phyloP scores from a whole-genome alignment of 176 grass and related monocot genomes.

The Phragmites australis region DNA sequence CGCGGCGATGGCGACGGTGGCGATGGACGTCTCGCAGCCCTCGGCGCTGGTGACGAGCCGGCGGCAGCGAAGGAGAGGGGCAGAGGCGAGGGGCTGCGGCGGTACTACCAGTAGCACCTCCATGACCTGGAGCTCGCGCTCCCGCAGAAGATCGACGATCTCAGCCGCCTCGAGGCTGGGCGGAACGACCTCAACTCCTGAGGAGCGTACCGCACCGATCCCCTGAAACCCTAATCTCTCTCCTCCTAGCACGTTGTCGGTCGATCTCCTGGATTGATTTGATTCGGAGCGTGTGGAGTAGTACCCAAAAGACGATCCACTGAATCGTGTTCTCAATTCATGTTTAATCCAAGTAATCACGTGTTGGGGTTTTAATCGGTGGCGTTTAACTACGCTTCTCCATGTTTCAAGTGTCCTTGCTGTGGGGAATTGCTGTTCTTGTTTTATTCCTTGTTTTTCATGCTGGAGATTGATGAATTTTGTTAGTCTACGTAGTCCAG shows the following conservation, averaged over 20 bases:
- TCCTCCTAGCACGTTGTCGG: not conserved
- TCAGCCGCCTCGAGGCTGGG: slow-evolving; percentile 80
- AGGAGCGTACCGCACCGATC: slow-evolving; percentile 40
- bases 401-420: not conserved
- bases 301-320: not conserved
- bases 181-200: slow-evolving; percentile 85
- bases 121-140: slow-evolving; percentile 68
- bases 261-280: not conserved
- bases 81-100: slow-evolving; percentile 68
- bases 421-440: not conserved
- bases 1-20: slow-evolving; percentile 50
- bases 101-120: slow-evolving; percentile 85
- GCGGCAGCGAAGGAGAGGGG: slow-evolving; percentile 36
- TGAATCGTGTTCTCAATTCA: not conserved
- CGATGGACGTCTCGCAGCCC: slow-evolving; percentile 55
- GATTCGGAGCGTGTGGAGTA: not conserved
- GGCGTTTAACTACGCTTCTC: not conserved
- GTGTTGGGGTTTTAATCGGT: not conserved
- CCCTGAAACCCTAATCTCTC: slow-evolving; percentile 29
- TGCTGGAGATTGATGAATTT: not conserved
- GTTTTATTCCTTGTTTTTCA: not conserved
- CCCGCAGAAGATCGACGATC: slow-evolving; percentile 72
- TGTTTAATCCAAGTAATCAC: not conserved
- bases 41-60: slow-evolving; percentile 4
- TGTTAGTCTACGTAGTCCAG: not conserved